phyloP scores from a whole-genome alignment of 2,329 filamentous ascomycete genomes.

The Aspergillus japonicus region DNA sequence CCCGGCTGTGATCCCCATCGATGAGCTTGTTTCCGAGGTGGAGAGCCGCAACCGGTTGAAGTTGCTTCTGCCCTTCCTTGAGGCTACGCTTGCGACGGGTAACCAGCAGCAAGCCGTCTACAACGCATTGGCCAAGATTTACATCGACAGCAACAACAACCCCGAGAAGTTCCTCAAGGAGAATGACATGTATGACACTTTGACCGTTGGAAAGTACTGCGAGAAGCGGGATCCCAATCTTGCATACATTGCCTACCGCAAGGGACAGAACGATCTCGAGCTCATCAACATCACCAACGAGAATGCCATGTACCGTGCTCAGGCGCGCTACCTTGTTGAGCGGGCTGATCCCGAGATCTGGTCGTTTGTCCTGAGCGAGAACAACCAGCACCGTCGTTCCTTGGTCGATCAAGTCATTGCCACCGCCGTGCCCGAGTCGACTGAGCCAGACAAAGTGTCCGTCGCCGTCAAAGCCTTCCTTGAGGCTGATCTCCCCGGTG shows the following conservation, averaged over 20 bases:
- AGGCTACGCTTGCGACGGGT: conserved; percentile 81
- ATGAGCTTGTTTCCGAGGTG: conserved; percentile 91
- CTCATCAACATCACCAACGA: conserved; percentile 98
- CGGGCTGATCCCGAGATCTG: conserved; percentile 88
- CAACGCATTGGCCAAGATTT: conserved; percentile 98
- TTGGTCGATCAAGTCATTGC: conserved; percentile 95
- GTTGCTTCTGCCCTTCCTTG: conserved; percentile 91
- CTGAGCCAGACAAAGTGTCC: conserved; percentile 90
- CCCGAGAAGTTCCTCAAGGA: conserved; percentile 96
- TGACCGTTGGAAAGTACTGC: conserved; percentile 94
- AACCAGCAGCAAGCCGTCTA: conserved; percentile 96
- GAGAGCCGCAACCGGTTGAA: conserved; percentile 94
- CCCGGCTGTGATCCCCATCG: conserved; percentile 81
- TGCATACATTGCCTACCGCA: conserved; percentile 90
- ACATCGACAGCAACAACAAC: conserved; percentile 98
- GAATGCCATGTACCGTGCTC: conserved; percentile 99
- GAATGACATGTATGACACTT: conserved; percentile 93
- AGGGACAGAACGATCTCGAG: conserved; percentile 96
- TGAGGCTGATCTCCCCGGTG: conserved; percentile 81
- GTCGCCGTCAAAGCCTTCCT: conserved; percentile 93
- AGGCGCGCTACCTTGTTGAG: conserved; percentile 91
- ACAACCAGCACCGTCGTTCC: conserved; percentile 92
- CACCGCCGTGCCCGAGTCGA: conserved; percentile 89
- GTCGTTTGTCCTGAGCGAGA: conserved; percentile 89
- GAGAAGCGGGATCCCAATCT: conserved; percentile 97